Base-by-base conservation (phyloP, 768 basidiomycete genomes). In the Mycena chlorophos region DNA sequence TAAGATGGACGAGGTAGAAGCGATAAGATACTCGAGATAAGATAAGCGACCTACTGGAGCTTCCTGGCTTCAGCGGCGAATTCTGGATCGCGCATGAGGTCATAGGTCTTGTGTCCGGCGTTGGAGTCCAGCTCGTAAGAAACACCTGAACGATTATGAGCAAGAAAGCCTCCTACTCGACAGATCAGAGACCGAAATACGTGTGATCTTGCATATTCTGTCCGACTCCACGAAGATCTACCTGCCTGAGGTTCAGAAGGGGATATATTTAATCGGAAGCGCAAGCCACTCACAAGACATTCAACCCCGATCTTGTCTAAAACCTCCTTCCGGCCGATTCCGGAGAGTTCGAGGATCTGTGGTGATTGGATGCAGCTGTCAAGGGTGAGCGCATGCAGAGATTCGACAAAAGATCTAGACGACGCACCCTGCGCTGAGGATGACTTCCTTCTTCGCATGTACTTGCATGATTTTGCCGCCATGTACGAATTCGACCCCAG, bases 311-410 rank as follows among this genome's bases (percentile, higher is more conserved):
- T 61, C 4, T 57, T 68, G 23, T 69, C 60, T 28, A 85, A 68
- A 20, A 80, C 57, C 2, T 68, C 69, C 20, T 56, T 51, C 28
- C 75, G 69, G 17, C 84, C 84, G 51, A 86, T 78, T 22, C 85
- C 85, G 4, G 82, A 83, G 2, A 85, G 68, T 61, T 85, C 80
- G 2, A 85, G 75, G 8, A 87, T 69, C 61, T 83, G 78, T 4
- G 80, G 74, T 0, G 76, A 73, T 54, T 78, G 75, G 22, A 82
- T 58, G 2, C 79, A 54, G n/a, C 72, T 73, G 54, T 6, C 17
- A 8, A 28, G 10, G 5, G 6, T 30, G 48, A n/a, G 22, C 30
- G 13, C n/a, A 28, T 10, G 17, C 46, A 13, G 5, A 14, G 20
- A n/a, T 19, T 16, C 19, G 5, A 25, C 19, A 45, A 57, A 20